Evolutionary conservation across 108 stramenopile genomes (phyloP).

Genomic region (Tribonema minus): DNA sequence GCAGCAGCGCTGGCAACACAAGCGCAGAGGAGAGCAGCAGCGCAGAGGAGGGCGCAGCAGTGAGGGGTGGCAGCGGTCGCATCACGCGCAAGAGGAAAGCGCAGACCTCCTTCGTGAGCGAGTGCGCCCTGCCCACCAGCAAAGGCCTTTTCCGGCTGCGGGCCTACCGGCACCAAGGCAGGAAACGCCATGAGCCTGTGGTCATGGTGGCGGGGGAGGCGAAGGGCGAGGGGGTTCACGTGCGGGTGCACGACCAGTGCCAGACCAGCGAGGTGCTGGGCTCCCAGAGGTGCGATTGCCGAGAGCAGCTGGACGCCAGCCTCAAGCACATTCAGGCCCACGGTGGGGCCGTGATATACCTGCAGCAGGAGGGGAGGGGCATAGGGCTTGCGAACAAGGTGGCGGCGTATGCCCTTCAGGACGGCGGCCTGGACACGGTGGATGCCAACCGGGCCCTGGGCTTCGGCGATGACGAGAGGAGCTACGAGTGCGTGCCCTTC

Average conservation of each 20-base stretch:
- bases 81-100: too few relatives aligned
- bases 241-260: conserved; percentile 72
- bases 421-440: conserved; percentile 88
- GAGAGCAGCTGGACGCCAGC: conserved; percentile 83
- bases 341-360: conserved; percentile 48
- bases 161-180: conserved; percentile 30
- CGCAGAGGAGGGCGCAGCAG: too few relatives aligned
- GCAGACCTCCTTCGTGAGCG: conserved; percentile 33
- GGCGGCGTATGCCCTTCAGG: conserved; percentile 88
- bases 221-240: conserved; percentile 4
- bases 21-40: too few relatives aligned
- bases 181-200: conserved; percentile 35
- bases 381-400: conserved; percentile 97
- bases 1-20: too few relatives aligned
- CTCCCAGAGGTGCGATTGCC: conserved; percentile 89
- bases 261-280: conserved; percentile 95
- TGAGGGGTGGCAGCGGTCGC: not conserved
- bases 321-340: conserved; percentile 66
- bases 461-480: conserved; percentile 81
- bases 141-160: conserved; percentile 41
- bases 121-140: conserved; percentile 47
- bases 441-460: conserved; percentile 95
- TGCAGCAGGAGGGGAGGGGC: conserved; percentile 83
- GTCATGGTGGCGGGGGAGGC: conserved; percentile 35
- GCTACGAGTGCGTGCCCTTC: conserved; percentile 67